Base-by-base conservation (phyloP, 1,284 basidiomycete genomes). In the Coniferiporia weirii region DNA sequence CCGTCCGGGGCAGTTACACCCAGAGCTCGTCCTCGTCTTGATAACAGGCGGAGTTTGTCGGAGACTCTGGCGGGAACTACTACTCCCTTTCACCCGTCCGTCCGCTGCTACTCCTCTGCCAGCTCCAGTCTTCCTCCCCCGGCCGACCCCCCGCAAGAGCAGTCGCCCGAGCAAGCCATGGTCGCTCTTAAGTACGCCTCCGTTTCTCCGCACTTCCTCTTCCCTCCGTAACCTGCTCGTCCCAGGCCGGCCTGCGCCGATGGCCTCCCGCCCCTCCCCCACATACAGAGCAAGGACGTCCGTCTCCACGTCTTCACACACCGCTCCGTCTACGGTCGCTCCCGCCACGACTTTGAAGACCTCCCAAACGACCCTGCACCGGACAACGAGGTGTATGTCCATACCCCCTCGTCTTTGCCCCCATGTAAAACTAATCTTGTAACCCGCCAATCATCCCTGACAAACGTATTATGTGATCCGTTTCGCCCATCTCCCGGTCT, bases 301-400 rank as follows among this genome's bases (percentile, higher is more conserved):
- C 71, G 72, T 46, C 68, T 67, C 47, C 81, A 80, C 65, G 79
- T 89, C 1, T 90, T 87, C 69, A 91, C 89, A 2, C 88, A 91
- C 66, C 82, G 88, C 36, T 85, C 84, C 67, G 80, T 77, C 65
- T 79, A 75, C 64, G 87, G 79, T 0, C 76, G 89, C 0, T 85
- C 87, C 0, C 83, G 80, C 8, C 81, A 87, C 64, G 72, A 88
- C 32, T 91, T 91, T 64, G 89, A 91, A 67, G 89, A 91, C 69
- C 75, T 73, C 35, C 79, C 76, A 0, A 74, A 81, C 56, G 87
- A 90, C 69, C 83, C 79, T 3, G 85, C 85, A 56, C 88, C 86
- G 9, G 88, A 91, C 66, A 89, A 91, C 63, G 88, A 91, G 72
- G 84, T 82, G 88, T 89, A 60, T 65, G 75, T 71, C 44, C 20